Percentiles rank a stretch among this genome's conserved stretches.
Evolutionary conservation across 139 green algal species (phyloP).

Genomic region (Raphidocelis subcapitata): DNA sequence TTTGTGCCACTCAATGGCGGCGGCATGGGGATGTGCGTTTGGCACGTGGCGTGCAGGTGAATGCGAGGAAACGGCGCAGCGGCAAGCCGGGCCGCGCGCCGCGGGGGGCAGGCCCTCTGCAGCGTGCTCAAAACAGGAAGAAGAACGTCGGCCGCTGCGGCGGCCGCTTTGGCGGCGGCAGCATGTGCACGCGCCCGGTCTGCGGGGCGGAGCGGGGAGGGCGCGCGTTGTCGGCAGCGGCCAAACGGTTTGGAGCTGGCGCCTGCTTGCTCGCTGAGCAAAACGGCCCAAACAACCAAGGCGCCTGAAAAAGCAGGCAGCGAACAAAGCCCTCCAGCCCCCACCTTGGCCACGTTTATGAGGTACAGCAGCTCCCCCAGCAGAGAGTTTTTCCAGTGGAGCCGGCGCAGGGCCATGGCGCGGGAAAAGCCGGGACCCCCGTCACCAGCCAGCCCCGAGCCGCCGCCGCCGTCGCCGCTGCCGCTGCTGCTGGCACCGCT

Average conservation of each 20-base stretch:
- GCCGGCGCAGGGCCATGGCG: slow-evolving; percentile 49
- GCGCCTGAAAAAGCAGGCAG: neutral
- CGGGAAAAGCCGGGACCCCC: slow-evolving; percentile 33
- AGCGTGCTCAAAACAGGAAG: slow-evolving; percentile 39
- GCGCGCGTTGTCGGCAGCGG: neutral
- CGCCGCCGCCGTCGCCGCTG: too few relatives aligned
- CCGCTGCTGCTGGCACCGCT: neutral
- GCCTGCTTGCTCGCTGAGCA: neutral
- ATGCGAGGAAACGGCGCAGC: too few relatives aligned
- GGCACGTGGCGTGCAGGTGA: too few relatives aligned
- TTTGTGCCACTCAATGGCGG: too few relatives aligned
- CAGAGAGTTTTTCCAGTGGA: slow-evolving; percentile 63
- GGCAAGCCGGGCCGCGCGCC: too few relatives aligned
- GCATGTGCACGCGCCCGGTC: slow-evolving; percentile 55
- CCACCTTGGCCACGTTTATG: slow-evolving; percentile 51
- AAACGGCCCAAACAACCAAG: neutral
- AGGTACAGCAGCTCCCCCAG: slow-evolving; percentile 51
- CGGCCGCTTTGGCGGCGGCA: slow-evolving; percentile 42
- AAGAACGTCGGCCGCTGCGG: slow-evolving; percentile 53
- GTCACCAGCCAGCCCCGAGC: too few relatives aligned
- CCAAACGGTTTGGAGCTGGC: neutral
- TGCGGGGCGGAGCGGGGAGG: slow-evolving; percentile 2
- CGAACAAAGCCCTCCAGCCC: neutral
- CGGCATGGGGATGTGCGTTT: too few relatives aligned
- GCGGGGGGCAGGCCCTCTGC: too few relatives aligned